phyloP scores from a whole-genome alignment of 1,284 basidiomycete species.

The Heterobasidion occidentale region DNA sequence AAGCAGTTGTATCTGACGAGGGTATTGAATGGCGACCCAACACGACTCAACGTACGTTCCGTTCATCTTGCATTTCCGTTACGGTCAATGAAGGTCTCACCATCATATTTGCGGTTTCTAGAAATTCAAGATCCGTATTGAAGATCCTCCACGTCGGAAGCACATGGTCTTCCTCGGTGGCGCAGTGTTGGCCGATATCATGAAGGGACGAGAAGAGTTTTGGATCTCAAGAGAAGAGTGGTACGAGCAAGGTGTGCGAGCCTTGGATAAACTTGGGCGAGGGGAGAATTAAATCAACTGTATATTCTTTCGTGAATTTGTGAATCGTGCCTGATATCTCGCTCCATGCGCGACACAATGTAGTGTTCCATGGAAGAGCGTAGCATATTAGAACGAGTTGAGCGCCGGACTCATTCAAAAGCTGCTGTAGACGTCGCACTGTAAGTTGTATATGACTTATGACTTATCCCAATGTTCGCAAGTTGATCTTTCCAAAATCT shows the following conservation, averaged over 20 bases:
- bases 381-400: too few relatives aligned
- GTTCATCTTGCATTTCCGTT: background rate
- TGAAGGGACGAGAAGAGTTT: conserved; percentile 92
- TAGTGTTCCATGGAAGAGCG: too few relatives aligned
- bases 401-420: too few relatives aligned
- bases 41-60: conserved; percentile 74
- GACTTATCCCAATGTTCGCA: too few relatives aligned
- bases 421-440: too few relatives aligned
- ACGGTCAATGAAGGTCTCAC: background rate
- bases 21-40: conserved; percentile 81
- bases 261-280: conserved; percentile 79
- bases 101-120: conserved; percentile 23
- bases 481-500: too few relatives aligned
- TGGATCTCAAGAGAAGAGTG: conserved; percentile 93
- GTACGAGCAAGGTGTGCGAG: conserved; percentile 80
- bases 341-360: too few relatives aligned
- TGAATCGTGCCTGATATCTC: background rate
- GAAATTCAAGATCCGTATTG: conserved; percentile 99
- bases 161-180: conserved; percentile 99
- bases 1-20: conserved; percentile 95
- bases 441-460: too few relatives aligned
- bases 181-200: conserved; percentile 94
- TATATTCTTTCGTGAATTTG: background rate
- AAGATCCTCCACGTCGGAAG: conserved; percentile 96
- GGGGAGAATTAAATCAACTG: conserved; percentile 37